These are phyloP conservation scores for Paxillus ammoniavirescens DNA, from an alignment of 768 basidiomycete genomes.

Conservation along the genomic window DNA sequence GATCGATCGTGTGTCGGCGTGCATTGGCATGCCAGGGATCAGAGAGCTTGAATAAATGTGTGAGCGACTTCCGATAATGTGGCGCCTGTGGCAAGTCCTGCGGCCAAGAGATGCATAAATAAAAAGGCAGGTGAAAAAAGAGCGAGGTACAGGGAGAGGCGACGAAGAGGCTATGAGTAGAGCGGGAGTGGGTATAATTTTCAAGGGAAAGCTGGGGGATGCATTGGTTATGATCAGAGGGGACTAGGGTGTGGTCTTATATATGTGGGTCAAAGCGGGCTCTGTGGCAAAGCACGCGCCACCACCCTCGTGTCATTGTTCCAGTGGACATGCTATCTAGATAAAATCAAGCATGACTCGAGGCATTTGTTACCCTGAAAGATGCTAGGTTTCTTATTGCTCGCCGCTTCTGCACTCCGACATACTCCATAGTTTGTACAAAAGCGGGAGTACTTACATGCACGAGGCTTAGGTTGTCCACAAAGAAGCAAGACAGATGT, in stretches of 20 bases:
- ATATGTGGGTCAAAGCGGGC: slow-evolving; percentile 9
- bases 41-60: not conserved
- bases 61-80: not conserved
- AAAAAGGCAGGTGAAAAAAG: not conserved
- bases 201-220: not conserved
- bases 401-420: not conserved
- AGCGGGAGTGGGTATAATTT: too few species aligned
- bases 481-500: not conserved
- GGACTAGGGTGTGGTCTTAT: not conserved
- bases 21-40: not conserved
- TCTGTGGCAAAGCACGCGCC: slow-evolving; percentile 1
- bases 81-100: not conserved
- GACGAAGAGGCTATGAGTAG: not conserved
- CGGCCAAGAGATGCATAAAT: not conserved
- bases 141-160: not conserved
- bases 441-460: not conserved
- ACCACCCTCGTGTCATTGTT: not conserved
- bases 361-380: not conserved
- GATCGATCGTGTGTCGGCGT: slow-evolving; percentile 5
- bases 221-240: not conserved
- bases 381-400: not conserved
- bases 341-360: too few species aligned
- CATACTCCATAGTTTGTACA: not conserved
- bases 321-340: too few species aligned
- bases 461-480: not conserved